Evolutionary conservation across 164 flowering plant genomes (phyloP).

Genomic region (Piper betle): DNA sequence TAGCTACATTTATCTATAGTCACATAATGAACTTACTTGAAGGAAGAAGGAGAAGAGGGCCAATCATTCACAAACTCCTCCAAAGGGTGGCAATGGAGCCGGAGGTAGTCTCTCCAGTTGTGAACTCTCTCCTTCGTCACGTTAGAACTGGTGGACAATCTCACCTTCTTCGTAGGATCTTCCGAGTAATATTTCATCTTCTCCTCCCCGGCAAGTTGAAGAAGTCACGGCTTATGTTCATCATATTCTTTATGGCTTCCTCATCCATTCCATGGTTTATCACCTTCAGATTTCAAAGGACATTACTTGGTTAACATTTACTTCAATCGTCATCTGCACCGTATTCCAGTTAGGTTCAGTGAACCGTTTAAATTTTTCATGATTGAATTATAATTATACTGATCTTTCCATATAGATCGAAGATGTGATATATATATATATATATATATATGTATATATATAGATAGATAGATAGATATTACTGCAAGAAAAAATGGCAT

Average conservation of each 20-base stretch:
- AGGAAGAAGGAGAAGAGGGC: conserved; percentile 63
- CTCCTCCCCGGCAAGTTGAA: conserved; percentile 60
- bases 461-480: too few species aligned
- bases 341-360: not conserved
- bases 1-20: not conserved
- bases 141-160: conserved; percentile 68
- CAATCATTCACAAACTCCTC: conserved; percentile 47
- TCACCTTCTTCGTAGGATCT: conserved; percentile 41
- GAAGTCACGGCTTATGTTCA: conserved; percentile 33
- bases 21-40: conserved; percentile 32
- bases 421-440: not conserved
- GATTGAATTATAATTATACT: not conserved
- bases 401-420: not conserved
- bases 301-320: too few species aligned
- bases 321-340: not conserved
- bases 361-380: not conserved
- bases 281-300: conserved; percentile 27
- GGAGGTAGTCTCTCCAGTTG: conserved; percentile 79
- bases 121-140: conserved; percentile 55
- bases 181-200: conserved; percentile 47
- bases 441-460: too few species aligned
- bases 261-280: conserved; percentile 49
- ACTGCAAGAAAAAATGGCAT: not conserved
- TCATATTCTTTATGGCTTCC: conserved; percentile 31
- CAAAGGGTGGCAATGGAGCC: conserved; percentile 72